Percentiles rank a stretch among this genome's conserved stretches.
phyloP scores from a whole-genome alignment of 2,329 filamentous ascomycete genomes.

The Xylariaceae sp. region DNA sequence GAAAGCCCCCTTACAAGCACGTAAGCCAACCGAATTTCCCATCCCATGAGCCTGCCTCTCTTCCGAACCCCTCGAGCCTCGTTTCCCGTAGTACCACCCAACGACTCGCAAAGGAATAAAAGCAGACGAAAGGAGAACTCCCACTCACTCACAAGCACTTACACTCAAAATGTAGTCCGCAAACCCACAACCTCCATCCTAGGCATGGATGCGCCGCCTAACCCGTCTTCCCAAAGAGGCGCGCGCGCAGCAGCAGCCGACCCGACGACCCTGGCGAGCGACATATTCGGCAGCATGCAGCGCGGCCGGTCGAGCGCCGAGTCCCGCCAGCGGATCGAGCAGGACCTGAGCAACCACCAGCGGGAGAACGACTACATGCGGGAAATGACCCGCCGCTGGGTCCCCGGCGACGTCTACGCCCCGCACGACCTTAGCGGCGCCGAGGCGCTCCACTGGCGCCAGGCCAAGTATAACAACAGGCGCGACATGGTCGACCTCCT shows the following conservation, averaged over 20 bases:
- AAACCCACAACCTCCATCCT: constrained; percentile 1
- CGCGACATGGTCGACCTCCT: constrained; percentile 73
- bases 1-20: constrained; percentile 17
- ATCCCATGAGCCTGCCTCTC: constrained; percentile 1
- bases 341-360: constrained; percentile 36
- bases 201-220: constrained; percentile 5
- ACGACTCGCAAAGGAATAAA: not conserved
- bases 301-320: not conserved
- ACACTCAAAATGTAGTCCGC: too few species aligned
- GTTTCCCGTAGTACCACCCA: too few species aligned
- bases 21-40: constrained; percentile 17
- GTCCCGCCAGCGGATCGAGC: too few species aligned
- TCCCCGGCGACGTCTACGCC: constrained; percentile 77
- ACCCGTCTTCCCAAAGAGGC: constrained; percentile 24
- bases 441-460: constrained; percentile 79
- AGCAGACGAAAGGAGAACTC: not conserved
- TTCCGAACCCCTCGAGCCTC: too few species aligned
- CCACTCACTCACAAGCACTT: not conserved
- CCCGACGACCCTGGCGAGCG: constrained; percentile 12
- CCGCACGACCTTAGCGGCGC: constrained; percentile 76
- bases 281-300: constrained; percentile 16
- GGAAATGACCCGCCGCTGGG: constrained; percentile 67
- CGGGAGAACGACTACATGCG: constrained; percentile 49
- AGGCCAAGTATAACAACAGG: constrained; percentile 44
- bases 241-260: constrained; percentile 5